Percentiles rank a stretch among this genome's conserved stretches.
phyloP scores from a whole-genome alignment of 164 flowering plant genomes.

The Protea cynaroides region DNA sequence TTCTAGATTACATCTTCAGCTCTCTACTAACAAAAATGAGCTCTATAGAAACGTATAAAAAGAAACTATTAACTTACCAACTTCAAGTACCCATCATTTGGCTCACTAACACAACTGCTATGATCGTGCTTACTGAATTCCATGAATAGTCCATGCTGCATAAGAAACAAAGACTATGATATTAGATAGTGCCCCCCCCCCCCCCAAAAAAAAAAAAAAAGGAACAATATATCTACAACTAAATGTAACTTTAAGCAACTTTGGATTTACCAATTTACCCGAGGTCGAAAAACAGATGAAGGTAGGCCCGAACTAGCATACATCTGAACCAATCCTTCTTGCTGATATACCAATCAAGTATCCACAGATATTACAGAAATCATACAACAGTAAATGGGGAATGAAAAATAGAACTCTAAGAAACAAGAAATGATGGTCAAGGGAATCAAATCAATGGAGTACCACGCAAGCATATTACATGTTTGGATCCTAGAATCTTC shows the following conservation, averaged over 20 bases:
- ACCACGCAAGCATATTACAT: constrained; percentile 38
- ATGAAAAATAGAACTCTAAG: not conserved
- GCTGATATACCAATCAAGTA: constrained; percentile 52
- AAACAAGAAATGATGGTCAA: not conserved
- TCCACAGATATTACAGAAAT: not conserved
- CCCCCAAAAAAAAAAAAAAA: no score
- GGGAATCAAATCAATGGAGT: constrained; percentile 5
- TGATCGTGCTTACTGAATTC: constrained; percentile 59
- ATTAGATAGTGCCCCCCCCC: not conserved
- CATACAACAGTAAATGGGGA: not conserved
- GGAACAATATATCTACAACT: not conserved
- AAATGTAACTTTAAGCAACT: constrained; percentile 3
- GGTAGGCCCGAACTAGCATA: constrained; percentile 54
- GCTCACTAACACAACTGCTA: constrained; percentile 32
- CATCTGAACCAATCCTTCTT: constrained; percentile 62
- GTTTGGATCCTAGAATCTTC: constrained; percentile 70
- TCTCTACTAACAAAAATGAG: not conserved
- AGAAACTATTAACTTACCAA: constrained; percentile 38
- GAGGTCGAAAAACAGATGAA: constrained; percentile 30
- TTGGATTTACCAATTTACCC: constrained; percentile 42
- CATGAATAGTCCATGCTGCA: constrained; percentile 58
- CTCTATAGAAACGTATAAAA: not conserved
- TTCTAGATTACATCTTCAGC: not conserved
- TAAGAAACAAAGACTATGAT: constrained; percentile 7
- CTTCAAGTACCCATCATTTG: constrained; percentile 28